A percentile compares a stretch with the other conserved stretches of the same genome.
phyloP scores from a whole-genome alignment of 2,329 filamentous ascomycete species.

The Fusarium devonianum region DNA sequence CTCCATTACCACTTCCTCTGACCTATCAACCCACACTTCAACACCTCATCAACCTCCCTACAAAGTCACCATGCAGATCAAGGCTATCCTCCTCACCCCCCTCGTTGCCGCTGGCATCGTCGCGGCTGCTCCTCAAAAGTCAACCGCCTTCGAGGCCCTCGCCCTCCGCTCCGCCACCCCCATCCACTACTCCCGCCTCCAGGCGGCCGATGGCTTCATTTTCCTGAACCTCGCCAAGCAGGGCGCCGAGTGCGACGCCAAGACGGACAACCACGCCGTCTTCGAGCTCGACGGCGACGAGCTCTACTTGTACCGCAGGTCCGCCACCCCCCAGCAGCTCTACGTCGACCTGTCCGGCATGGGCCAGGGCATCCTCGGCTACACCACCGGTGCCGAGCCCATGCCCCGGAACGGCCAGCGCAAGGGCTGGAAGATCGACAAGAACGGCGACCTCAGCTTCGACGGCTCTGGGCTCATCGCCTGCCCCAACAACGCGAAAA shows the following conservation, averaged over 20 bases:
- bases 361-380: conserved; percentile 63
- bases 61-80: conserved; percentile 44
- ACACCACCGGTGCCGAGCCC: conserved; percentile 54
- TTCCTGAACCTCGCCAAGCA: conserved; percentile 53
- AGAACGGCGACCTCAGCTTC: conserved; percentile 55
- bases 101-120: conserved; percentile 40
- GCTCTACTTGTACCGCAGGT: conserved; percentile 55
- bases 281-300: conserved; percentile 56
- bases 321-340: conserved; percentile 54
- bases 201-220: conserved; percentile 55
- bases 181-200: conserved; percentile 56
- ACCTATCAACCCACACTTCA: conserved; percentile 1
- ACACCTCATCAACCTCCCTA: conserved; percentile 2
- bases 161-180: conserved; percentile 57
- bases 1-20: not conserved
- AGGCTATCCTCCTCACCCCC: conserved; percentile 36
- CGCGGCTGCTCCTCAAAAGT: conserved; percentile 38
- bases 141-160: conserved; percentile 56
- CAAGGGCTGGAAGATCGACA: conserved; percentile 56
- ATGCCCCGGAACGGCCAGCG: conserved; percentile 53
- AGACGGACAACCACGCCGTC: conserved; percentile 53
- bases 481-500: conserved; percentile 55
- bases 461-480: conserved; percentile 55
- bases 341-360: conserved; percentile 65
- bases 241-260: conserved; percentile 57